Base-by-base conservation (phyloP, 1,284 basidiomycete genomes). In the Apiotrichum gamsii region DNA sequence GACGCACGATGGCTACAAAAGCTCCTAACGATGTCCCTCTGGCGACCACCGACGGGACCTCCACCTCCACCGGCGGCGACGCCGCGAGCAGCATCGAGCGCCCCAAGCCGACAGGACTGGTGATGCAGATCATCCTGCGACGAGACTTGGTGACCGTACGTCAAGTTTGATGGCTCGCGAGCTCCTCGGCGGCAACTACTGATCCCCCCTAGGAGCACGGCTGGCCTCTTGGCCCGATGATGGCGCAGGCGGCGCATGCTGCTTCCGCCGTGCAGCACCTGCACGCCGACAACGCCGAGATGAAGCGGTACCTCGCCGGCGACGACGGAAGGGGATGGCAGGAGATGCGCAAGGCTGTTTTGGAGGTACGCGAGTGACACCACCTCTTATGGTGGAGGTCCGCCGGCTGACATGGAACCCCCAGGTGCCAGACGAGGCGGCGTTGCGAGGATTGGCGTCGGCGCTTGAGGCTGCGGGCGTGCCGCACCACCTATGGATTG, bases 161-260 rank as follows among this genome's bases (percentile, higher is more conserved):
- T 42, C 23, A 28, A 11, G 13, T 36, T 54, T 49, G 13, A 45
- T 32, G 16, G 16, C 11, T 28, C 25, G 5, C 45, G 68, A 65
- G 41, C 57, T 3, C 60, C 61, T n/a, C n/a, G n/a, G n/a, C n/a
- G n/a, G n/a, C n/a, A n/a, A n/a, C n/a, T n/a, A n/a, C n/a, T n/a
- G n/a, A n/a, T n/a, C n/a, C n/a, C n/a, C n/a, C n/a, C n/a, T n/a
- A n/a, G n/a, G n/a, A n/a, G n/a, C n/a, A n/a, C 28, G 55, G 54
- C n/a, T 78, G 76, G 76, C 67, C 72, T 2, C 58, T 69, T 6
- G 76, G 76, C 6, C 74, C 75, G 0, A 60, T 77, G 47, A 75
- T 78, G 61, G 75, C 75, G 3, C 76, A 78, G 57, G 65, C 72
- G 0, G 72, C 75, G 6, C 76, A 78, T 49, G 75, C 75, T 1